Evolutionary conservation across 495 filamentous ascomycete genomes (phyloP).

Genomic region (Hapsidospora chrysogenum): DNA sequence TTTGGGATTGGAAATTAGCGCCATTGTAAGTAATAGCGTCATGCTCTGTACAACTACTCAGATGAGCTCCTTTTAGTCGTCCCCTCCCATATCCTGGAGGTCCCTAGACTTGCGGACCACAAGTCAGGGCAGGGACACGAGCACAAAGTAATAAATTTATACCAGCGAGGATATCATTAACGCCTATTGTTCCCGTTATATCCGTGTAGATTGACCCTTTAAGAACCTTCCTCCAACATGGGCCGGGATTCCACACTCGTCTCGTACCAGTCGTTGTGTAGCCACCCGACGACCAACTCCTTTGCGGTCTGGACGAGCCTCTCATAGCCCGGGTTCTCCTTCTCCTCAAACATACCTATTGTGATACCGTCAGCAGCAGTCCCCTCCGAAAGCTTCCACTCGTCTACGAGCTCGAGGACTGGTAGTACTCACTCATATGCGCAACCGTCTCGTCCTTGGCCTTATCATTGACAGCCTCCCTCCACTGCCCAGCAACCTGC

Average conservation of each 20-base stretch:
- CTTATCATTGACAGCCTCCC: constrained; percentile 56
- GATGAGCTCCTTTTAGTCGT: no score
- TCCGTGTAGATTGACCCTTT: not conserved
- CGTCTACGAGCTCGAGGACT: not conserved
- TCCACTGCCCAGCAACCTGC: constrained; percentile 36
- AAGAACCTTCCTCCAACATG: constrained; percentile 1
- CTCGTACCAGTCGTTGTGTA: constrained; percentile 35
- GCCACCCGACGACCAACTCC: constrained; percentile 41
- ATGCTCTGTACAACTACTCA: no score
- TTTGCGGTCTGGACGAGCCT: constrained; percentile 49
- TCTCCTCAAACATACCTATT: constrained; percentile 67
- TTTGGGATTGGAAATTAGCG: no score
- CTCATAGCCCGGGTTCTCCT: constrained; percentile 65
- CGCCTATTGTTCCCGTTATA: no score
- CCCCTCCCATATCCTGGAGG: no score
- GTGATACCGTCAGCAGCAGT: no score
- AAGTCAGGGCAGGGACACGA: no score
- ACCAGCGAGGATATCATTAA: no score
- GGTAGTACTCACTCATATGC: constrained; percentile 45
- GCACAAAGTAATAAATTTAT: no score
- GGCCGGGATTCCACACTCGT: constrained; percentile 9
- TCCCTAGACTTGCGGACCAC: no score
- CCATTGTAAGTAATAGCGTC: no score
- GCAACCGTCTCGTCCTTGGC: constrained; percentile 65
- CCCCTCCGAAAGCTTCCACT: not conserved